Percentiles rank a stretch among this genome's conserved stretches.
Evolutionary conservation across 768 basidiomycete species (phyloP).

Genomic region (Pholiota molesta): DNA sequence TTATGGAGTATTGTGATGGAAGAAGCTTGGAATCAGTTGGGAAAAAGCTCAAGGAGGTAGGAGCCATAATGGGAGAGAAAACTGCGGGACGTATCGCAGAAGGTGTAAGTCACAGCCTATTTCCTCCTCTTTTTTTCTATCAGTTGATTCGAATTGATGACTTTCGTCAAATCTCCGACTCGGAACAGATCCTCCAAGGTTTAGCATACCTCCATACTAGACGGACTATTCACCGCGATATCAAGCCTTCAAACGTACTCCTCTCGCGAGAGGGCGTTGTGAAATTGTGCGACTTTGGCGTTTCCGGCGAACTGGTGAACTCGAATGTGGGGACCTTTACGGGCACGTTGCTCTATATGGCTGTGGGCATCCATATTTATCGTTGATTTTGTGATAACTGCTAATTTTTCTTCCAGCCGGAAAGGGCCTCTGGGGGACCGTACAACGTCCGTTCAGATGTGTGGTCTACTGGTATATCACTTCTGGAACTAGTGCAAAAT

Average conservation of each 20-base stretch:
- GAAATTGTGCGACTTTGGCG: constrained; percentile 96
- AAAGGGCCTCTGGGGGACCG: constrained; percentile 86
- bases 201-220: constrained; percentile 88
- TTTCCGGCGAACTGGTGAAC: constrained; percentile 91
- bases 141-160: constrained; percentile 7
- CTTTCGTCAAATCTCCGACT: constrained; percentile 6
- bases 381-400: constrained; percentile 7
- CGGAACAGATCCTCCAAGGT: constrained; percentile 75
- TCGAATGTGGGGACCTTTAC: constrained; percentile 94
- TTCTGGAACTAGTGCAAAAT: constrained; percentile 92
- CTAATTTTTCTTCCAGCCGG: constrained; percentile 57
- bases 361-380: constrained; percentile 58
- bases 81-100: constrained; percentile 93
- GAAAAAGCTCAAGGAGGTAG: constrained; percentile 74
- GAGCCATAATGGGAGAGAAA: constrained; percentile 81
- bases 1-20: constrained; percentile 91
- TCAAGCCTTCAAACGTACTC: constrained; percentile 92
- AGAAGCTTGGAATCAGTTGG: constrained; percentile 89
- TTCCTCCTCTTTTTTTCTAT: neutral
- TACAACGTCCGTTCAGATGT: constrained; percentile 96
- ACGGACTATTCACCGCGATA: constrained; percentile 92
- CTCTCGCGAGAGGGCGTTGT: constrained; percentile 86
- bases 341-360: constrained; percentile 98
- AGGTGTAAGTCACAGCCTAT: constrained; percentile 58
- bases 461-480: constrained; percentile 94